A percentile compares a stretch with the other conserved stretches of the same genome.
These are phyloP conservation scores for Syzygium grande DNA, from an alignment of 345 rosid genomes.

Conservation along the genomic window DNA sequence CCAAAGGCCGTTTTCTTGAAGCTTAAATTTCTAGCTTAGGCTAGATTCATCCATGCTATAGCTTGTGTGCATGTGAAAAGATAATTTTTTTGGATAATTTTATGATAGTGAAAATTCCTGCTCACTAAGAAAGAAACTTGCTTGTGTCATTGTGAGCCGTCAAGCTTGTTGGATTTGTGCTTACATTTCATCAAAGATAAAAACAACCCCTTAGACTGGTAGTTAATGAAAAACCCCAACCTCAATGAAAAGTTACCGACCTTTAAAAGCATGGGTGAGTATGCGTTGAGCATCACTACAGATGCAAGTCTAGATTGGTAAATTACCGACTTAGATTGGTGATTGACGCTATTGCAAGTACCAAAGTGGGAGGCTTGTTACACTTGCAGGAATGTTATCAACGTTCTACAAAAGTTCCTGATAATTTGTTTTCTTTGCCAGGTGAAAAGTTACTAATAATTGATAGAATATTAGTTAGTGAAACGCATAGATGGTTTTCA, in stretches of 20 bases:
- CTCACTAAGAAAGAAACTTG: neutral
- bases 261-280: neutral
- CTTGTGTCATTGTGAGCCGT: neutral
- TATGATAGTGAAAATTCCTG: neutral
- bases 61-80: neutral
- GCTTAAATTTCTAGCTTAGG: neutral
- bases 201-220: neutral
- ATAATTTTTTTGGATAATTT: neutral
- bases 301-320: neutral
- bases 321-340: neutral
- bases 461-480: neutral
- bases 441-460: neutral
- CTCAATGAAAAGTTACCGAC: neutral
- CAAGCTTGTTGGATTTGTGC: neutral
- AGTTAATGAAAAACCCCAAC: neutral
- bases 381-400: neutral
- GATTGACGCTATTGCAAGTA: neutral
- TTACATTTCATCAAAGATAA: neutral
- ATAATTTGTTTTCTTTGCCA: neutral
- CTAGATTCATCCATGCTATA: neutral
- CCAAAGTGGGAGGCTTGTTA: neutral
- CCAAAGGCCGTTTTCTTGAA: neutral
- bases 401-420: neutral
- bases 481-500: neutral
- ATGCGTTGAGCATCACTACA: neutral